Evolutionary conservation across 306 rosid genomes (phyloP), one percentile per base, ranked within the genome.

Genomic region (Adenanthera pavonina): DNA sequence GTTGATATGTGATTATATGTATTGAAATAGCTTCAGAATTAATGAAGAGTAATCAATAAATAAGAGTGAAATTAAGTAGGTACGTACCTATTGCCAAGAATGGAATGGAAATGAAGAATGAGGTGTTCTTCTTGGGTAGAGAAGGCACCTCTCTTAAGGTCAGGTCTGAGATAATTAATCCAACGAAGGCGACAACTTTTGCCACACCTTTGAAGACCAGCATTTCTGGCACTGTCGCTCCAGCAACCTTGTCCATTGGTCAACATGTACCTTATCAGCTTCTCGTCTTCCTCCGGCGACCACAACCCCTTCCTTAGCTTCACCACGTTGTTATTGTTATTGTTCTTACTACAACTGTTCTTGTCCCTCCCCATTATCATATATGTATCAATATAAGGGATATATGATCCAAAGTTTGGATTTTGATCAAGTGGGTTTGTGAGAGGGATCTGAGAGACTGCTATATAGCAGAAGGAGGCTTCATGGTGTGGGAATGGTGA

Each of bases 211-310:
- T 86, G 92, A 47, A 95, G 97, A 2, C 95, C 98, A 2, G 97
- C 94, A 82, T 91, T 95, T 68, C 90, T 88, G 2, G 98, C 97
- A 75, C 92, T 88, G 85, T 95, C 97, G 83, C 92, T 92, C 98
- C 98, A 95, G 34, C 98, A 95, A 0, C 98, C 98, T 88, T 95
- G 97, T 59, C 97, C 98, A 52, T 90, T 93, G 17, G 88, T 95
- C 72, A 95, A 17, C 98, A 95, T 95, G 81, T 95, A 92, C 85
- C 94, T 88, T 80, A 95, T 79, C 14, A 94, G 89, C 67, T 90
- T 95, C 89, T 95, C 97, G 48, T 95, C 99, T 85, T 95, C 99
- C 80, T 95, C 97, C 0, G 99, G 98, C 20, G 98, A 94, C 98
- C 98, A 94, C 67, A 94, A 65, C 1, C 98, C 98, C 35, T 95